Percentiles rank a stretch among this genome's conserved stretches.
Evolutionary conservation across 2,329 filamentous ascomycete genomes (phyloP).

Genomic region (Colletotrichum tropicicola): DNA sequence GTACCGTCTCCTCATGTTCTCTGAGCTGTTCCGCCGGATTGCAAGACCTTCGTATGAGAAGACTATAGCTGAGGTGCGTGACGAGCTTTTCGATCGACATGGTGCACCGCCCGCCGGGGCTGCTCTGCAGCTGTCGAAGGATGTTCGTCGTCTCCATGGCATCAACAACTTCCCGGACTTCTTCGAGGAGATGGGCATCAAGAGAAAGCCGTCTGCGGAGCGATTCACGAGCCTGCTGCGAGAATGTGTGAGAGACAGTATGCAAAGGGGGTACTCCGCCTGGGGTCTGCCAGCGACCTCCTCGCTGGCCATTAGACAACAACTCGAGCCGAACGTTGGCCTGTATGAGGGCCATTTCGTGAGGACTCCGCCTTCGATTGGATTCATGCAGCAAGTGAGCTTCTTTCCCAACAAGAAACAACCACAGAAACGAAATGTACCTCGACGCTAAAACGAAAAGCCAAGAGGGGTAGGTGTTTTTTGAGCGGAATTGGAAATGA

Average conservation of each 20-base stretch:
- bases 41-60: slow-evolving; percentile 47
- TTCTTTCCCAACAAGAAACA: slow-evolving; percentile 7
- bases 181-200: slow-evolving; percentile 51
- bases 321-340: slow-evolving; percentile 12
- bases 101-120: slow-evolving; percentile 53
- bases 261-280: slow-evolving; percentile 41
- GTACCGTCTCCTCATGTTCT: slow-evolving; percentile 62
- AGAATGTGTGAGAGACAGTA: slow-evolving; percentile 43
- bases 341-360: neutral
- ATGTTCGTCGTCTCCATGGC: slow-evolving; percentile 52
- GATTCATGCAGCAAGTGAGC: neutral
- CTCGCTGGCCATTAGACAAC: slow-evolving; percentile 2
- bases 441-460: neutral
- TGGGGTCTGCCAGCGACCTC: slow-evolving; percentile 3
- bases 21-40: slow-evolving; percentile 56
- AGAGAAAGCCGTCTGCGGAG: slow-evolving; percentile 30
- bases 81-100: slow-evolving; percentile 55
- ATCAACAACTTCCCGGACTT: slow-evolving; percentile 53
- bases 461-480: neutral
- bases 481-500: neutral
- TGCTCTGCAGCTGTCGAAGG: slow-evolving; percentile 48
- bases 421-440: neutral
- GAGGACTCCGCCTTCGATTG: neutral
- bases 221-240: slow-evolving; percentile 45
- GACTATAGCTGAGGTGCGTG: slow-evolving; percentile 47